A percentile compares a stretch with the other conserved stretches of the same genome.
Evolutionary conservation across 768 basidiomycete species (phyloP).

Genomic region (Termitomyces sp.): DNA sequence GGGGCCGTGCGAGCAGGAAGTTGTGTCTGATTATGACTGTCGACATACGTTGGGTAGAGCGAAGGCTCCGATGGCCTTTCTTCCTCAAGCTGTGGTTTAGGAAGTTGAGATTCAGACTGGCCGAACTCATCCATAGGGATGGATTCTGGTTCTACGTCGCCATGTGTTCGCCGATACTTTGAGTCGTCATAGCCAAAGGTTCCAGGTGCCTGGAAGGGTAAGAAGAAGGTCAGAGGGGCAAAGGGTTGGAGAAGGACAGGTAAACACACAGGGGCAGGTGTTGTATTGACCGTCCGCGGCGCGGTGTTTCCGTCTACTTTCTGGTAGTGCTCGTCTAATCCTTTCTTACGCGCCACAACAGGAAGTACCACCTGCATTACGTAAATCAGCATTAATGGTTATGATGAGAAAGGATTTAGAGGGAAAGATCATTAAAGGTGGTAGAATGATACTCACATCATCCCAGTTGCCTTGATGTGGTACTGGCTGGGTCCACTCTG

Average conservation of each 20-base stretch:
- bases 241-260: background rate
- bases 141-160: constrained; percentile 25
- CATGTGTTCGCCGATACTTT: constrained; percentile 55
- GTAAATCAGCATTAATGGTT: constrained; percentile 4
- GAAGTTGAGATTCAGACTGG: constrained; percentile 20
- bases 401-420: constrained; percentile 1
- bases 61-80: constrained; percentile 17
- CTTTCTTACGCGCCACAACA: constrained; percentile 79
- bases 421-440: constrained; percentile 3
- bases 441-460: constrained; percentile 40
- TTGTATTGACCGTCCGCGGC: constrained; percentile 35
- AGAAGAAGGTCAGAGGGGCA: background rate
- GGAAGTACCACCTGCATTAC: constrained; percentile 67
- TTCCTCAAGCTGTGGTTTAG: constrained; percentile 15
- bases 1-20: constrained; percentile 31
- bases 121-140: constrained; percentile 72
- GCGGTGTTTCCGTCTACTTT: constrained; percentile 64
- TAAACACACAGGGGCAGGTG: constrained; percentile 53
- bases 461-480: constrained; percentile 76
- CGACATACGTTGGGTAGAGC: constrained; percentile 11
- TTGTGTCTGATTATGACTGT: constrained; percentile 21
- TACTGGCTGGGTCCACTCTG: constrained; percentile 75
- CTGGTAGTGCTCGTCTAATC: constrained; percentile 66
- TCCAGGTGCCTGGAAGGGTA: constrained; percentile 58
- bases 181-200: constrained; percentile 76